Conservation (phyloP, 1,284 basidiomycete species). For the Tilletia setariae region DNA sequence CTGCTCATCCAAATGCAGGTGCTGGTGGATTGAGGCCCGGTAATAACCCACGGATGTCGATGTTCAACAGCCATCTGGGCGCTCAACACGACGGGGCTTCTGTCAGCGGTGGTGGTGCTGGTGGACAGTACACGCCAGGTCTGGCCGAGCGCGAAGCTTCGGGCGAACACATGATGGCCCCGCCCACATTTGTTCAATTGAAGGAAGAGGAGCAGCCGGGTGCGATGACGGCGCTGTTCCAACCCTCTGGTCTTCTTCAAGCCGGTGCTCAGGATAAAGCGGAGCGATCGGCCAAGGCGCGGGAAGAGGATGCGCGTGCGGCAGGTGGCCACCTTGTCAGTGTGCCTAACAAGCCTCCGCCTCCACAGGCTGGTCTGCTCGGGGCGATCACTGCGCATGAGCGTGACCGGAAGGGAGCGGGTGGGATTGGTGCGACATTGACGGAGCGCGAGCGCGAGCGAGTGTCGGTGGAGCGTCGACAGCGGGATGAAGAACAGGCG, state of each 20-base stretch:
- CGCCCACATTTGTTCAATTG: constrained; percentile 48
- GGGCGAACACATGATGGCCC: background rate
- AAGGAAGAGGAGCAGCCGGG: constrained; percentile 45
- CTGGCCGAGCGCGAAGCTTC: background rate
- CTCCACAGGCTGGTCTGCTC: constrained; percentile 88
- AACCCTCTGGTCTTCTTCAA: constrained; percentile 87
- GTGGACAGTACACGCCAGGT: background rate
- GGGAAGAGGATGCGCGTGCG: constrained; percentile 87
- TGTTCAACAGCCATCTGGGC: constrained; percentile 40
- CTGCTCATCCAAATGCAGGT: background rate
- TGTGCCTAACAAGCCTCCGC: constrained; percentile 87
- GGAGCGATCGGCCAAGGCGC: constrained; percentile 87
- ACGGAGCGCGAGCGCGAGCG: constrained; percentile 93
- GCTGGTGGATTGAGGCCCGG: background rate
- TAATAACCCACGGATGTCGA: constrained; percentile 15
- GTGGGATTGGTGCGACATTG: constrained; percentile 86
- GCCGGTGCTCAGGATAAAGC: constrained; percentile 92
- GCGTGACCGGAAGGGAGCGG: constrained; percentile 85
- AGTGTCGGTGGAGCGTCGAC: constrained; percentile 61
- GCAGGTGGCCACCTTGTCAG: constrained; percentile 85
- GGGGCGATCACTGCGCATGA: constrained; percentile 95
- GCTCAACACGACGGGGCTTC: constrained; percentile 31
- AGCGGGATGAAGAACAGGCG: constrained; percentile 83
- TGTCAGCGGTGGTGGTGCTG: background rate
- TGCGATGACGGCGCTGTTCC: constrained; percentile 63